Percentiles rank a stretch among this genome's conserved stretches.
Evolutionary conservation across 106 monocot genomes (phyloP).

Genomic region (Iris macrosiphon): DNA sequence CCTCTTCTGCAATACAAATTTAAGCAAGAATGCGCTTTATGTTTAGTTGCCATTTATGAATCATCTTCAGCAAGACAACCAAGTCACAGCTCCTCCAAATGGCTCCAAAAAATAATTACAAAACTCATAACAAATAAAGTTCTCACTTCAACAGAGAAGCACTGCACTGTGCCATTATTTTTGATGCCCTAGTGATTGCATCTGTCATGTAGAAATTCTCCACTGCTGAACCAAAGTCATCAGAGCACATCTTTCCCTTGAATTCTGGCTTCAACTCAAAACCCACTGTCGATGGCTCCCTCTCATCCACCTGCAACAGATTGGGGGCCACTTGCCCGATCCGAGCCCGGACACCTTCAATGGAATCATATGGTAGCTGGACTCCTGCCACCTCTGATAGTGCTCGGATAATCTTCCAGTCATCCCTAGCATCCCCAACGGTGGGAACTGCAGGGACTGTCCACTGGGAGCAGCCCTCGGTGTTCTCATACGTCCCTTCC

Average conservation of each 20-base stretch:
- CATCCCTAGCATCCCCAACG: slow-evolving; percentile 94
- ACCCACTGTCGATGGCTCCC: slow-evolving; percentile 45
- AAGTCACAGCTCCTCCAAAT: too few relatives aligned
- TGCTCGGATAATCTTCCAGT: slow-evolving; percentile 96
- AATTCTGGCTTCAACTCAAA: slow-evolving; percentile 53
- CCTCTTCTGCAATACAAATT: too few relatives aligned
- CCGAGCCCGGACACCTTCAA: slow-evolving; percentile 53
- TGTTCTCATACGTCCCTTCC: slow-evolving; percentile 97
- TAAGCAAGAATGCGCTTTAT: too few relatives aligned
- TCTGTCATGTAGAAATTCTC: slow-evolving; percentile 99
- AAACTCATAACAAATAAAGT: background rate
- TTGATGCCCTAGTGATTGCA: slow-evolving; percentile 90
- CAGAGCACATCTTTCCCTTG: slow-evolving; percentile 26
- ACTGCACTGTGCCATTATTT: slow-evolving; percentile 99
- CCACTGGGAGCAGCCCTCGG: slow-evolving; percentile 90
- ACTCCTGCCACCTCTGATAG: slow-evolving; percentile 88
- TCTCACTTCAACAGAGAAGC: slow-evolving; percentile 55
- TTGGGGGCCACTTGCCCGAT: slow-evolving; percentile 79
- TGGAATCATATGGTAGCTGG: slow-evolving; percentile 65
- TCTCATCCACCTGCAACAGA: slow-evolving; percentile 69
- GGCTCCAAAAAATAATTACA: too few relatives aligned
- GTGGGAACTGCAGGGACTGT: slow-evolving; percentile 93
- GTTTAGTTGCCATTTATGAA: slow-evolving; percentile 13
- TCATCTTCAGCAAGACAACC: background rate
- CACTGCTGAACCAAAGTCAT: slow-evolving; percentile 44